Evolutionary conservation across 192 early-diverging fungal genomes (phyloP), one percentile per base, ranked within the genome.

Genomic region (Entomortierella lignicola): DNA sequence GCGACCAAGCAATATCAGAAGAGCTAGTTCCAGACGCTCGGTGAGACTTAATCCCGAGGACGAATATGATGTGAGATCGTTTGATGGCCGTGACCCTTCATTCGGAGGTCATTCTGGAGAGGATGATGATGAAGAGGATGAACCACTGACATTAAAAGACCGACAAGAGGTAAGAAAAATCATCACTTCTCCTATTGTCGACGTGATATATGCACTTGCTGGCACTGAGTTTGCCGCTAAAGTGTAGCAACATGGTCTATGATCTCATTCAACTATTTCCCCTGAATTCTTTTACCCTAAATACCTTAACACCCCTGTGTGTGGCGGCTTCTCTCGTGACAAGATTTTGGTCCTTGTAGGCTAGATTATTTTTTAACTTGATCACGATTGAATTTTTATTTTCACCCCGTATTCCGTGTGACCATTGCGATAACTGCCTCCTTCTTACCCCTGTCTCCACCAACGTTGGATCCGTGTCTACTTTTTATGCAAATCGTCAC

Each of bases 91-190:
- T 37, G 75, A 65, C 27, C 67, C 47, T 15, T 57, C 54, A 7
- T 63, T 50, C 32, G 21, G 8, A 17, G 57, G 42, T 23, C 63
- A 66, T 30, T 54, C 58, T 34, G 56, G 48, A 1, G 62, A 69
- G 15, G 80, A 66, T 13, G 56, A 71, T 20, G 72, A 77, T 10
- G 84, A 55, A 1, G 71, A 69, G 17, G 87, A 89, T 52, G 44
- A 87, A 62, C 82, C 75, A 10, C 42, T 86, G 72, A 89, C 85
- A 15, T 69, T 89, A 15, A 89, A 89, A 34, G 88, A 87, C 72
- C 37, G 82, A 39, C 88, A 89, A 65, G 86, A 89, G 60, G 88
- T 89, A 59, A 52, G n/a, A 27, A n/a, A 39, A 25, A 50, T 10
- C 34, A 37, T 37, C 34, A 7, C 34, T n/a, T n/a, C n/a, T n/a